phyloP scores from a whole-genome alignment of 1,284 basidiomycete genomes.

The Tranzscheliella williamsii region DNA sequence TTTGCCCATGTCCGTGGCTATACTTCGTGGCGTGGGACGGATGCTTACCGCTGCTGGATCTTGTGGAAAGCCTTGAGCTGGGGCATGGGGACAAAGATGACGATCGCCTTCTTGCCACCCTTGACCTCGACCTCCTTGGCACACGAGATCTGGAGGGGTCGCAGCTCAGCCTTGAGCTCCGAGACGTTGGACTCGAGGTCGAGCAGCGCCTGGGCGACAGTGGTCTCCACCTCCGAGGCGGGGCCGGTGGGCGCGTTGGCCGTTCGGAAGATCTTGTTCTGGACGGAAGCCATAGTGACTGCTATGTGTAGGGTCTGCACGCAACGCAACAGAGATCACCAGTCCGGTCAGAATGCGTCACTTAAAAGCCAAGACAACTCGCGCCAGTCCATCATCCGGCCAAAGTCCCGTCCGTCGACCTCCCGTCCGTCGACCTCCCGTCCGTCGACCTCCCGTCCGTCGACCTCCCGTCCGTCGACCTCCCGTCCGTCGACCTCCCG shows the following conservation, averaged over 20 bases:
- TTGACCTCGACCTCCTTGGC: constrained; percentile 99
- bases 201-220: constrained; percentile 91
- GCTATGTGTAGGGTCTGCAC: constrained; percentile 1
- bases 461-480: too few species aligned
- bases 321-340: not conserved
- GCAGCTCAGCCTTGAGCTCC: constrained; percentile 93
- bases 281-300: constrained; percentile 57
- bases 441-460: too few species aligned
- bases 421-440: too few species aligned
- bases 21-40: too few species aligned
- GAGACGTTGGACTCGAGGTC: constrained; percentile 98
- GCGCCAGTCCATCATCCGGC: too few species aligned
- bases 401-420: too few species aligned
- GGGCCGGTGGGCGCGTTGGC: constrained; percentile 86
- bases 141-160: constrained; percentile 93
- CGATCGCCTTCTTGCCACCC: constrained; percentile 95
- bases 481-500: too few species aligned
- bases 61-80: constrained; percentile 99
- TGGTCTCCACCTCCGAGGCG: constrained; percentile 89
- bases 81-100: constrained; percentile 96
- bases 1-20: too few species aligned
- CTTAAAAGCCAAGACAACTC: too few species aligned
- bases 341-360: too few species aligned
- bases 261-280: constrained; percentile 85
- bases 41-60: constrained; percentile 87